These are phyloP conservation scores for Phaseolus coccineus DNA, from an alignment of 331 rosid species.

Conservation along the genomic window DNA sequence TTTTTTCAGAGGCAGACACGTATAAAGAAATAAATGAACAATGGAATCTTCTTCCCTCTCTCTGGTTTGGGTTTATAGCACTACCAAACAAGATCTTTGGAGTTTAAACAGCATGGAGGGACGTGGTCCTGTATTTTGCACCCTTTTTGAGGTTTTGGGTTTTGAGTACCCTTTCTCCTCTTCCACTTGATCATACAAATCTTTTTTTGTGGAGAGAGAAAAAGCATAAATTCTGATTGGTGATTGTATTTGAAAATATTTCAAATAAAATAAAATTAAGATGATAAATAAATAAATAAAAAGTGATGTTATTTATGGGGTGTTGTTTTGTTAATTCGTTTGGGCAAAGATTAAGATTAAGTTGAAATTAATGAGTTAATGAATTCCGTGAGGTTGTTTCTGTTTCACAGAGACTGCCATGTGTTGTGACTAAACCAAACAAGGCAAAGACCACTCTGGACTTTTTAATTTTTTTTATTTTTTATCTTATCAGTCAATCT, in stretches of 20 bases:
- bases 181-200: background rate
- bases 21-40: conserved; percentile 1
- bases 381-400: conserved; percentile 22
- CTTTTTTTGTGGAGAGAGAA: background rate
- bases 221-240: background rate
- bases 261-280: background rate
- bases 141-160: background rate
- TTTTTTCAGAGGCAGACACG: conserved; percentile 3
- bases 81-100: conserved; percentile 44
- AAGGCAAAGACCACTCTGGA: background rate
- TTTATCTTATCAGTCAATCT: background rate
- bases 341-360: conserved; percentile 29
- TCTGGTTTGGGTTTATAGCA: conserved; percentile 34
- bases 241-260: background rate
- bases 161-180: background rate
- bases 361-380: conserved; percentile 4
- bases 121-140: background rate
- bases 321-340: background rate
- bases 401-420: background rate
- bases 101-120: conserved; percentile 3
- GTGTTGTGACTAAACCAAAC: background rate
- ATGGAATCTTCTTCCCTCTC: conserved; percentile 1
- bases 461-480: background rate
- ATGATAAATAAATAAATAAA: background rate
- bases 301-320: background rate